Conservation (phyloP, 345 rosid genomes). For the Salix purpurea region DNA sequence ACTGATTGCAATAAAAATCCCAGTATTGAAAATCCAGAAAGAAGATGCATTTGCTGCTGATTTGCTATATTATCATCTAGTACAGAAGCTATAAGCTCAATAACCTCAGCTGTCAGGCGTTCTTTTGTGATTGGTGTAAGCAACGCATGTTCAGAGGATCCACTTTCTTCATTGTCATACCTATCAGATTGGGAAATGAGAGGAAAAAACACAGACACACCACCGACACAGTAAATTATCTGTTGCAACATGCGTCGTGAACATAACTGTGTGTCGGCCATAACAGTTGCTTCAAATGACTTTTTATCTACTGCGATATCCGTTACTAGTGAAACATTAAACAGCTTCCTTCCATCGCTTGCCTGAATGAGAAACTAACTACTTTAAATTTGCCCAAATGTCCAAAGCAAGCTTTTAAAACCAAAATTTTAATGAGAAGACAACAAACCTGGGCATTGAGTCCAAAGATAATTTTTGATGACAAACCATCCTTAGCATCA, state of each 20-base stretch:
- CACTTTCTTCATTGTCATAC: conserved; percentile 59
- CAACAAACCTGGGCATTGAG: conserved; percentile 82
- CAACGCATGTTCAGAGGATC: conserved; percentile 41
- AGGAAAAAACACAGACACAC: conserved; percentile 93
- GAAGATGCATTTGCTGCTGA: conserved; percentile 92
- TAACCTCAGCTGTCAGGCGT: conserved; percentile 85
- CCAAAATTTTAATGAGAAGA: not conserved
- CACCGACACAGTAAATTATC: conserved; percentile 94
- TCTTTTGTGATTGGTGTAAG: conserved; percentile 62
- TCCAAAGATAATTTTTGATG: conserved; percentile 82
- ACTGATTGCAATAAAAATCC: conserved; percentile 89
- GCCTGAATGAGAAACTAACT: conserved; percentile 58
- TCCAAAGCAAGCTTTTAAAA: not conserved
- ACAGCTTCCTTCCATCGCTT: conserved; percentile 75
- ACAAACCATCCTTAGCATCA: conserved; percentile 90
- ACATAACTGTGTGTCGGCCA: conserved; percentile 82
- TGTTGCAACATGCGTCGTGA: conserved; percentile 87
- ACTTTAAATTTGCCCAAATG: conserved; percentile 10
- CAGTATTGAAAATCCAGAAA: conserved; percentile 80
- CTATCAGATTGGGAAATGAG: conserved; percentile 78
- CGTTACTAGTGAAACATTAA: conserved; percentile 68
- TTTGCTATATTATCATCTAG: conserved; percentile 87
- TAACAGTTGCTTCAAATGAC: conserved; percentile 71
- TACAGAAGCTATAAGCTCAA: conserved; percentile 90
- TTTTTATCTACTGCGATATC: conserved; percentile 62